Conservation (phyloP, 495 filamentous ascomycete species). For the Hyaloscypha finlandica region DNA sequence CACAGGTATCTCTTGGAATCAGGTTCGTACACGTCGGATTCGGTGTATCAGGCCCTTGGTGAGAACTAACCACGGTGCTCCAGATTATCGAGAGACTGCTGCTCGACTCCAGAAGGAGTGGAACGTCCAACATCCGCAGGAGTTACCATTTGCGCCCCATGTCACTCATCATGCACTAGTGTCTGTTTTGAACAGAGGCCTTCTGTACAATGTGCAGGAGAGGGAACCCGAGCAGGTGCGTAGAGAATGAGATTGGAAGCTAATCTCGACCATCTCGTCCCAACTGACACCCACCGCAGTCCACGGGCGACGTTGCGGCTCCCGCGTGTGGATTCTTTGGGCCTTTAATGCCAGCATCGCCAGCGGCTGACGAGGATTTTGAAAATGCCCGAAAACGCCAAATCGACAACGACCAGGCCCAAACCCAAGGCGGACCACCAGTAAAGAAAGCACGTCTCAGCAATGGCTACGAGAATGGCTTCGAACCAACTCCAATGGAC, state of each 20-base stretch:
- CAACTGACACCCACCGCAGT: slow-evolving; percentile 17
- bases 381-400: slow-evolving; percentile 54
- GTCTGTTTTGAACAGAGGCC: slow-evolving; percentile 72
- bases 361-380: slow-evolving; percentile 36
- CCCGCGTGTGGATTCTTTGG: slow-evolving; percentile 29
- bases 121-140: slow-evolving; percentile 68
- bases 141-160: slow-evolving; percentile 73
- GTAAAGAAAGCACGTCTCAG: slow-evolving; percentile 55
- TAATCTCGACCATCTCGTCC: slow-evolving; percentile 7
- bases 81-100: slow-evolving; percentile 72
- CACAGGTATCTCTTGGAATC: slow-evolving; percentile 85
- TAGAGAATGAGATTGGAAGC: slow-evolving; percentile 19
- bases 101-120: slow-evolving; percentile 82
- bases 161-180: slow-evolving; percentile 77
- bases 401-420: slow-evolving; percentile 46
- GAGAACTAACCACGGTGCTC: slow-evolving; percentile 23
- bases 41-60: slow-evolving; percentile 33
- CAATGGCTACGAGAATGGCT: slow-evolving; percentile 64
- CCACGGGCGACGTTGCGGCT: slow-evolving; percentile 13
- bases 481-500: slow-evolving; percentile 62
- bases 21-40: slow-evolving; percentile 55
- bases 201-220: slow-evolving; percentile 72
- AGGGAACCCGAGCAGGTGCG: slow-evolving; percentile 62
- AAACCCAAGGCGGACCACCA: slow-evolving; percentile 51
- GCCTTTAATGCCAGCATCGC: slow-evolving; percentile 25